These are phyloP conservation scores for Tylopilus subfusipes DNA, from an alignment of 768 basidiomycete species.

Conservation along the genomic window DNA sequence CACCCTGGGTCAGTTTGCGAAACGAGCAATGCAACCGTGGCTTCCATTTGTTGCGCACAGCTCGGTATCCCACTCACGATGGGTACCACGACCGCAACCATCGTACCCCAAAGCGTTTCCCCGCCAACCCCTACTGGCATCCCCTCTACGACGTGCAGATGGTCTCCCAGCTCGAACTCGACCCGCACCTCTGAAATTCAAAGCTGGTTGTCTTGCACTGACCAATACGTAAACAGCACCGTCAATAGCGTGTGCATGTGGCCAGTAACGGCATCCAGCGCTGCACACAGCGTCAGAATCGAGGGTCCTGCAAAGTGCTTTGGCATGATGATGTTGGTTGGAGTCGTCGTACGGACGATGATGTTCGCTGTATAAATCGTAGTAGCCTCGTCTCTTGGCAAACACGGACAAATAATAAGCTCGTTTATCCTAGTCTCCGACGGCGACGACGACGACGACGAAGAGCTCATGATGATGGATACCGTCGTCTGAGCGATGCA, in stretches of 20 bases:
- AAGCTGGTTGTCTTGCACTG: not conserved
- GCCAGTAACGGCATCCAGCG: not conserved
- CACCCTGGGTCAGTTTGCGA: not conserved
- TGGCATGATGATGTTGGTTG: not conserved
- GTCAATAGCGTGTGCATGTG: not conserved
- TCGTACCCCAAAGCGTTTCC: not conserved
- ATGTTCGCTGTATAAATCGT: too few relatives aligned
- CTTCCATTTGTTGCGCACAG: slow-evolving; percentile 3
- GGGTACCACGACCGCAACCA: not conserved
- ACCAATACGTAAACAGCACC: not conserved
- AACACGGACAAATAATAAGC: slow-evolving; percentile 18
- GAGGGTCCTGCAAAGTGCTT: not conserved
- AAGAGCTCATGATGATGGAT: slow-evolving; percentile 17
- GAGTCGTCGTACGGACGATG: not conserved
- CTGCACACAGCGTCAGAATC: not conserved
- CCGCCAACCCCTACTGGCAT: not conserved
- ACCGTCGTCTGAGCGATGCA: slow-evolving; percentile 14
- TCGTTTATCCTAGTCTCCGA: not conserved
- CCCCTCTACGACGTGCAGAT: not conserved
- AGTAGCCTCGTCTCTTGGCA: not conserved
- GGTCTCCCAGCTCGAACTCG: not conserved
- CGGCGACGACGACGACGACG: slow-evolving; percentile 1
- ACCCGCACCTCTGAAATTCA: not conserved
- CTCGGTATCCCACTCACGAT: not conserved
- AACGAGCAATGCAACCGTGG: slow-evolving; percentile 5